Percentiles rank a stretch among this genome's conserved stretches.
phyloP scores from a whole-genome alignment of 2,329 filamentous ascomycete genomes.

The Rhinocladiella similis region DNA sequence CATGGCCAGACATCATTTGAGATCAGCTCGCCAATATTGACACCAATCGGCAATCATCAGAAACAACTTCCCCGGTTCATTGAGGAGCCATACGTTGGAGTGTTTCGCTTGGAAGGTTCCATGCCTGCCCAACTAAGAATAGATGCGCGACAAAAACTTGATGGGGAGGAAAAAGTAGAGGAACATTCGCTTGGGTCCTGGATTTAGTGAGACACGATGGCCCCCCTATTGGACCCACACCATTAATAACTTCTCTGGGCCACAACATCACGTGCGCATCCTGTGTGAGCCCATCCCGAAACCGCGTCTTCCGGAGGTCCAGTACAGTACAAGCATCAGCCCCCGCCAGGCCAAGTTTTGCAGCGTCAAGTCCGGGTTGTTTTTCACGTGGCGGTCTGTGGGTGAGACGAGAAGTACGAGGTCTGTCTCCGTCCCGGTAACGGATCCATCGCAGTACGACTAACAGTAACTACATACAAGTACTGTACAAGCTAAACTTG shows the following conservation, averaged over 20 bases:
- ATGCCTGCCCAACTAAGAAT: conserved; percentile 1
- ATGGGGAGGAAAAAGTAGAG: neutral
- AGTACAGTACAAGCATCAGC: no score
- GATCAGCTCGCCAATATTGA: conserved; percentile 2
- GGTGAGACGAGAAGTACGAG: no score
- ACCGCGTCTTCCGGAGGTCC: no score
- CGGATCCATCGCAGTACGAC: no score
- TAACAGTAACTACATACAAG: no score
- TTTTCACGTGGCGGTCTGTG: no score
- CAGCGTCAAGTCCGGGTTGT: no score
- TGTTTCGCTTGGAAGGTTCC: neutral
- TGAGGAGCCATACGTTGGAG: neutral
- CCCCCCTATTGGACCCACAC: neutral
- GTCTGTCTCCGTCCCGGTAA: no score
- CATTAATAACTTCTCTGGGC: neutral
- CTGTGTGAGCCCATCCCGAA: neutral
- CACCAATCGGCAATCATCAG: neutral
- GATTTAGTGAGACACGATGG: conserved; percentile 1
- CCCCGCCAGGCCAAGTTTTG: no score
- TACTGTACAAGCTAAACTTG: neutral
- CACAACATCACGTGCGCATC: neutral
- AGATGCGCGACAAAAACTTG: neutral
- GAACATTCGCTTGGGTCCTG: neutral
- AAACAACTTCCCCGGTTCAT: neutral
- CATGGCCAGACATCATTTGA: neutral